These are phyloP conservation scores for Zopfochytrium polystomum DNA, from an alignment of 371 early-diverging fungal species.

Conservation along the genomic window DNA sequence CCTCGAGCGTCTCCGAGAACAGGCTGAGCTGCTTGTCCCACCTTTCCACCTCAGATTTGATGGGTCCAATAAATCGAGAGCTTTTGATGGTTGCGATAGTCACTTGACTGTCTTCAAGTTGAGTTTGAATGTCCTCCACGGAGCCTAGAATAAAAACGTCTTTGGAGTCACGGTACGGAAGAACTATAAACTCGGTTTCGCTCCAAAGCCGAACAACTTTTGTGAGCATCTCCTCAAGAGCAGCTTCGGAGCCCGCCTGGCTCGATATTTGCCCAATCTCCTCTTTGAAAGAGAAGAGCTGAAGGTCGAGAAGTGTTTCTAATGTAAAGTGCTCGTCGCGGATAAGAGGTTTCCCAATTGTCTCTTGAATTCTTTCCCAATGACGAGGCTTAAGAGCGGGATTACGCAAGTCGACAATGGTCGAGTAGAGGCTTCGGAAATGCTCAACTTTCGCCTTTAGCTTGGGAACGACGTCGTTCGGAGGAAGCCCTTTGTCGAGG, in stretches of 20 bases:
- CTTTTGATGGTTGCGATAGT: slow-evolving; percentile 55
- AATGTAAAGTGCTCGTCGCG: slow-evolving; percentile 37
- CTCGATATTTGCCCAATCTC: slow-evolving; percentile 42
- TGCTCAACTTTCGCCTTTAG: slow-evolving; percentile 36
- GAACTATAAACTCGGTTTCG: slow-evolving; percentile 53
- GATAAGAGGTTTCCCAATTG: slow-evolving; percentile 37
- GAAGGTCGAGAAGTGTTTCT: slow-evolving; percentile 38
- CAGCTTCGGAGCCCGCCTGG: slow-evolving; percentile 40
- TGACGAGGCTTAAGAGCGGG: slow-evolving; percentile 41
- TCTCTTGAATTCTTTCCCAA: slow-evolving; percentile 42
- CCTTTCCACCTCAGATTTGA: slow-evolving; percentile 52
- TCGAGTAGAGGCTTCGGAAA: slow-evolving; percentile 35
- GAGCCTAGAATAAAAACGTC: slow-evolving; percentile 56
- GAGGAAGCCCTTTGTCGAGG: slow-evolving; percentile 52
- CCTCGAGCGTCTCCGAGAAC: slow-evolving; percentile 54
- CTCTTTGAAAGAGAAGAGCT: slow-evolving; percentile 44
- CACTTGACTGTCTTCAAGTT: slow-evolving; percentile 56
- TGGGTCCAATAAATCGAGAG: slow-evolving; percentile 55
- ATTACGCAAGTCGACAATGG: slow-evolving; percentile 41
- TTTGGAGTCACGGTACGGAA: slow-evolving; percentile 53
- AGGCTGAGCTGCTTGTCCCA: slow-evolving; percentile 52
- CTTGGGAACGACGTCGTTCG: slow-evolving; percentile 31
- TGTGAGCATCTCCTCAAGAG: slow-evolving; percentile 43
- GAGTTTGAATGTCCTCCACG: slow-evolving; percentile 53
- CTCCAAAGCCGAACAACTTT: slow-evolving; percentile 54